Evolutionary conservation across 2,329 filamentous ascomycete genomes (phyloP), one percentile per base, ranked within the genome.

Genomic region (Aureobasidium sp.): DNA sequence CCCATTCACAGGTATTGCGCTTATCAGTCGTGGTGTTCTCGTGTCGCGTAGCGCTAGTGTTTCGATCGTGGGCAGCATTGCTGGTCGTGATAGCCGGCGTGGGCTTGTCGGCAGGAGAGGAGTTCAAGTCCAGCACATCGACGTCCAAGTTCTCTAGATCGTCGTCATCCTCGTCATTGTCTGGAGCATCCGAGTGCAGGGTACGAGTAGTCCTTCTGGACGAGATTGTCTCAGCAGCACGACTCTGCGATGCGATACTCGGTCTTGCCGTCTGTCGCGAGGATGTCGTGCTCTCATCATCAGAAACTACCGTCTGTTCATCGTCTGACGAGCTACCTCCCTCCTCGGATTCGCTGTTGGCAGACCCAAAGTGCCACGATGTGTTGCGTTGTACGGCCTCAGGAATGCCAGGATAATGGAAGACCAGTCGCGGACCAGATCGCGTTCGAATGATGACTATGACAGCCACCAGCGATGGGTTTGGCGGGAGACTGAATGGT

Each of bases 371-470:
- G 16, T 54, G 41, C 59, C 59, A 62, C 25, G 49, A 55, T 15
- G 49, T 62, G 42, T 45, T 62, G 29, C 36, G 50, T 13, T 55
- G 50, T 1, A 47, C 34, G 7, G 59, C 49, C 25, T 62, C 59
- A n/a, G 59, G 59, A 3, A 41, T 16, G 3, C 50, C 50, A 86
- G 91, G 91, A 70, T 94, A 94, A 74, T 96, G 90, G 73, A 92
- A 96, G 68, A 94, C 88, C 68, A 94, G 88, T 65, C 86, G 85
- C 32, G 91, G 89, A 16, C 91, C 90, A 67, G 90, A 88, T 66
- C 88, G 85, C 37, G 88, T 89, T 66, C 88, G 83, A 68, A 90
- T 85, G 66, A 91, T 84, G 42, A 93, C 82, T 57, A 90, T 84
- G 62, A 93, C 84, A 45, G 86, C 89, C 57, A 92, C 73, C 52